A percentile compares a stretch with the other conserved stretches of the same genome.
These are phyloP conservation scores for Ilyonectria mors-panacis DNA, from an alignment of 2,329 filamentous ascomycete species.

Conservation along the genomic window DNA sequence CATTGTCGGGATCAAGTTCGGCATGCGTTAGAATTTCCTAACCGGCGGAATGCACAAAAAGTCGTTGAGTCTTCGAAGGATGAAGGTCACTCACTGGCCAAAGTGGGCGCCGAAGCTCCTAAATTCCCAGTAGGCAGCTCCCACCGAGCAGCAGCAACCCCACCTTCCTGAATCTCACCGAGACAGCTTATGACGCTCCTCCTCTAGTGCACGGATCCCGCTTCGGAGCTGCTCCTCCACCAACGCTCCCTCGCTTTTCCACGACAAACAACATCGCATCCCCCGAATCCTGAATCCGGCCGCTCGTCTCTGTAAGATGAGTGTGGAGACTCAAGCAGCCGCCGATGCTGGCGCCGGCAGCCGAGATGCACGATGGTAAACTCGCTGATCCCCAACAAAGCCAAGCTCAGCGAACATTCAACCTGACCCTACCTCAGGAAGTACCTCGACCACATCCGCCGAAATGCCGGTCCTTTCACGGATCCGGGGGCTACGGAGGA, in stretches of 20 bases:
- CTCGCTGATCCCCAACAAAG: not conserved
- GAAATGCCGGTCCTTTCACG: constrained; percentile 84
- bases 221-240: constrained; percentile 24
- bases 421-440: constrained; percentile 69
- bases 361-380: constrained; percentile 55
- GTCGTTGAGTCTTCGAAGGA: not conserved
- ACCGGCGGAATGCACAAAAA: not conserved
- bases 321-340: constrained; percentile 38
- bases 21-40: not conserved
- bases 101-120: constrained; percentile 14
- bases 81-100: constrained; percentile 1
- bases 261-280: constrained; percentile 18
- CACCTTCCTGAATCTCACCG: constrained; percentile 53
- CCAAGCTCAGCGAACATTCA: constrained; percentile 20
- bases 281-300: not conserved
- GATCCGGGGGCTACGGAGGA: constrained; percentile 72
- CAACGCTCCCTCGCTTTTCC: not conserved
- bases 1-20: not conserved
- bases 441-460: constrained; percentile 86
- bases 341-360: constrained; percentile 27
- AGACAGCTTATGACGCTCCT: constrained; percentile 41
- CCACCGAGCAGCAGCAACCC: constrained; percentile 42
- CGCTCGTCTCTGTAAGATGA: constrained; percentile 41
- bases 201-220: constrained; percentile 41
- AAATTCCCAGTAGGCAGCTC: constrained; percentile 11